Conservation (phyloP, 495 filamentous ascomycete species). For the Penicillium antarcticum region DNA sequence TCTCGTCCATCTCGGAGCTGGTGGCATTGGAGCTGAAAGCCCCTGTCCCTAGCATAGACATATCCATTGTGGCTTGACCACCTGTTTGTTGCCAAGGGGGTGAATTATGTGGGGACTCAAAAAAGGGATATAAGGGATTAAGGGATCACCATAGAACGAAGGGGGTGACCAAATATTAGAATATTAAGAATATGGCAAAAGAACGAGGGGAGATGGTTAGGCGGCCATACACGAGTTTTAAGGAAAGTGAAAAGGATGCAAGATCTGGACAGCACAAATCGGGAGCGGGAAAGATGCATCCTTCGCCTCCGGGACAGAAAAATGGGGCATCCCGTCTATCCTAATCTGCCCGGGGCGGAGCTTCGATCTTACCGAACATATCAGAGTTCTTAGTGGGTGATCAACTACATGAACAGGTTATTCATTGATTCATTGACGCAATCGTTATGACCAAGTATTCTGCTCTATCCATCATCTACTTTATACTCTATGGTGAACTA, state of each 20-base stretch:
- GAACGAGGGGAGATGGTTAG: neutral
- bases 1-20: constrained; percentile 7
- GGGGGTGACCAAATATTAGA: neutral
- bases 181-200: neutral
- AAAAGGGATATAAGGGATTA: constrained; percentile 6
- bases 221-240: neutral
- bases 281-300: neutral
- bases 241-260: constrained; percentile 1
- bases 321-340: neutral
- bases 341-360: constrained; percentile 2
- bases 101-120: neutral
- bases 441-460: too few species aligned
- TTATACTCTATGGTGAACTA: too few species aligned
- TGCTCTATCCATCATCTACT: too few species aligned
- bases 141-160: constrained; percentile 14
- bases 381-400: neutral
- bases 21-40: constrained; percentile 34
- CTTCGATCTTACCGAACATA: neutral
- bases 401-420: too few species aligned
- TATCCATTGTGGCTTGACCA: neutral
- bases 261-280: neutral
- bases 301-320: neutral
- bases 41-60: constrained; percentile 41
- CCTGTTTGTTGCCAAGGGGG: neutral
- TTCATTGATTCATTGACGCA: too few species aligned